Evolutionary conservation across 179 eudicot species (phyloP).

Genomic region (Beta corolliflora): DNA sequence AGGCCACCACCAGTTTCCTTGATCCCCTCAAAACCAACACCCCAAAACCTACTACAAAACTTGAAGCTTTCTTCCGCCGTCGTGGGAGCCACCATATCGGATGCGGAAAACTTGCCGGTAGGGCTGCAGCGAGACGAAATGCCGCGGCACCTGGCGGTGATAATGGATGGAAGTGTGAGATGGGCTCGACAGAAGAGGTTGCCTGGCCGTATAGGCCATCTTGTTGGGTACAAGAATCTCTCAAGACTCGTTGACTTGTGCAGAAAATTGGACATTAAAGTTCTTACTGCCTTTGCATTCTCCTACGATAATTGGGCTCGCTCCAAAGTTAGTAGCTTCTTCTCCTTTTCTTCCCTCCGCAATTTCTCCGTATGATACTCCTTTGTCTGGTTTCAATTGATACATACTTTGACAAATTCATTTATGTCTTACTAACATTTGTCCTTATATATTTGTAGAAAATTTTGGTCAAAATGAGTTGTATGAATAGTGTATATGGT

Average conservation of each 20-base stretch:
- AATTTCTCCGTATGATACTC: background rate
- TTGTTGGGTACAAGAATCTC: too few relatives aligned
- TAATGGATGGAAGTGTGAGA: slow-evolving; percentile 57
- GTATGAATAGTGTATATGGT: too few relatives aligned
- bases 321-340: slow-evolving; percentile 33
- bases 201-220: slow-evolving; percentile 2
- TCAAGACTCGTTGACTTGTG: slow-evolving; percentile 30
- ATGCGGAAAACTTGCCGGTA: slow-evolving; percentile 27
- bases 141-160: slow-evolving; percentile 57
- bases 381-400: background rate
- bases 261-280: slow-evolving; percentile 42
- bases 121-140: slow-evolving; percentile 43
- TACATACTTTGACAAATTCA: too few relatives aligned
- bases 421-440: too few relatives aligned
- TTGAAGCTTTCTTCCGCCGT: too few relatives aligned
- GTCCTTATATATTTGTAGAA: too few relatives aligned
- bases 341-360: background rate
- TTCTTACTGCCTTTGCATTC: slow-evolving; percentile 48
- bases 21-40: too few relatives aligned
- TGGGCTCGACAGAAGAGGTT: slow-evolving; percentile 52
- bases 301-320: slow-evolving; percentile 57
- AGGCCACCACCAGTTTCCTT: too few relatives aligned
- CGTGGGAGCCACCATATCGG: too few relatives aligned
- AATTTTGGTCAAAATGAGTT: too few relatives aligned
- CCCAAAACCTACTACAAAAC: too few relatives aligned